Conservation (phyloP, 75 land plant species). For the Pinus taeda region DNA sequence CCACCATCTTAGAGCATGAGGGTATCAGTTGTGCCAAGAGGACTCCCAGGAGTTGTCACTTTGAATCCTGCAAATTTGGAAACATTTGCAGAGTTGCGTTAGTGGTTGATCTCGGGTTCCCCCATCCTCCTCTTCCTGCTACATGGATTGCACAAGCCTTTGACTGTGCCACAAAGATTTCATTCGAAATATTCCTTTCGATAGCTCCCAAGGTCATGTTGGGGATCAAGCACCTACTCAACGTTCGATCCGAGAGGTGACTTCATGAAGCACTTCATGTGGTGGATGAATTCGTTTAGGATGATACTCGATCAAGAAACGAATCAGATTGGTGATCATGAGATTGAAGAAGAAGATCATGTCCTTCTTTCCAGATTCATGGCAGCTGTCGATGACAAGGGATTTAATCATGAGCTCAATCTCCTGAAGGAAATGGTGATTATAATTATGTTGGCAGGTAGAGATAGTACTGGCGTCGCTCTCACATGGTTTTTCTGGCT, state of each 20-base stretch:
- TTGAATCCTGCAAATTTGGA: conserved; percentile 15
- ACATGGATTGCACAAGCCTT: conserved; percentile 20
- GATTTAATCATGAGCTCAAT: neutral
- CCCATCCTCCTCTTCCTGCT: conserved; percentile 7
- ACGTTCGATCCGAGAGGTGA: conserved; percentile 13
- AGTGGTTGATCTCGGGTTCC: conserved; percentile 22
- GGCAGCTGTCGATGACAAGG: neutral
- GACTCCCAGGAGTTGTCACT: no score
- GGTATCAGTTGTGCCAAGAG: neutral
- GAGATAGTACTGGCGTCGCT: conserved; percentile 19
- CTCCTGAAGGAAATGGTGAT: conserved; percentile 23
- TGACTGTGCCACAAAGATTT: conserved; percentile 16
- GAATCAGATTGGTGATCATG: no score
- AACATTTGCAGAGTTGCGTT: conserved; percentile 20
- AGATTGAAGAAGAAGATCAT: no score
- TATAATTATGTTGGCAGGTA: conserved; percentile 26
- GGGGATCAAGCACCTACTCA: neutral
- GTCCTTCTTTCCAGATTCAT: conserved; percentile 35
- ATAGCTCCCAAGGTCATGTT: neutral
- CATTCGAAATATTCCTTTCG: conserved; percentile 7
- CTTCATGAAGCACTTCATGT: conserved; percentile 11
- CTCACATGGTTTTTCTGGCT: conserved; percentile 34
- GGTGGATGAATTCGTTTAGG: neutral
- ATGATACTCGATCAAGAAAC: neutral
- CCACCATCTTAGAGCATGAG: neutral